A percentile compares a stretch with the other conserved stretches of the same genome.
Evolutionary conservation across 2,329 filamentous ascomycete species (phyloP).

Genomic region (Tolypocladium guangdongense): DNA sequence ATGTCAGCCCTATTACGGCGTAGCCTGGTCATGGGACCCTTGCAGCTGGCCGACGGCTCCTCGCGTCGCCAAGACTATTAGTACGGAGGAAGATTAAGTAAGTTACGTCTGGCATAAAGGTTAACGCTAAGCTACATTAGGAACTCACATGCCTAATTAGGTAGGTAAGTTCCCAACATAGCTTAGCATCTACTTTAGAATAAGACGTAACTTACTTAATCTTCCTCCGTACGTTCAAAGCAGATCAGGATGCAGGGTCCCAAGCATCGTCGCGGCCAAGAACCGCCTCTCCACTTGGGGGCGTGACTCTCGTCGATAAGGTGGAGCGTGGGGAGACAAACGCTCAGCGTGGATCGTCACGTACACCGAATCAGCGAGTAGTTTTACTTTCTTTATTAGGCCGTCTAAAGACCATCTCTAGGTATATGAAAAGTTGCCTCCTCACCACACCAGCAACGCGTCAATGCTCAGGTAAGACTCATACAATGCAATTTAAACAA

Average conservation of each 20-base stretch:
- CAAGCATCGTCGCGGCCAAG: background rate
- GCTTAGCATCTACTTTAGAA: too few species aligned
- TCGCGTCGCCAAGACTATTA: too few species aligned
- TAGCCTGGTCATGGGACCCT: background rate
- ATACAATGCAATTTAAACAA: conserved; percentile 29
- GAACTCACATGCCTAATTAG: too few species aligned
- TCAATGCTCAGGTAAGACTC: conserved; percentile 16
- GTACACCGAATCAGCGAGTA: conserved; percentile 1
- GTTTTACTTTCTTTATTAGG: conserved; percentile 31
- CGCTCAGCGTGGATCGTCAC: background rate
- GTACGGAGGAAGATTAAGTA: too few species aligned
- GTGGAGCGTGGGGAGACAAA: background rate
- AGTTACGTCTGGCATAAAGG: too few species aligned
- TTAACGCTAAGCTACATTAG: too few species aligned
- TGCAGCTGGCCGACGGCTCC: background rate
- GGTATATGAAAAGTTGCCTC: conserved; percentile 26
- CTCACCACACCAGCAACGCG: conserved; percentile 17
- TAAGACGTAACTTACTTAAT: too few species aligned
- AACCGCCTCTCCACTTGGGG: background rate
- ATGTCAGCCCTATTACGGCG: background rate
- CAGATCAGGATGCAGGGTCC: background rate
- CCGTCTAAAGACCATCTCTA: conserved; percentile 27
- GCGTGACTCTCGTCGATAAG: background rate
- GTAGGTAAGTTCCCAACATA: too few species aligned
- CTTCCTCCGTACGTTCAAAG: background rate